These are phyloP conservation scores for Ramicandelaber brevisporus DNA, from an alignment of 192 early-diverging fungal genomes.

Conservation along the genomic window DNA sequence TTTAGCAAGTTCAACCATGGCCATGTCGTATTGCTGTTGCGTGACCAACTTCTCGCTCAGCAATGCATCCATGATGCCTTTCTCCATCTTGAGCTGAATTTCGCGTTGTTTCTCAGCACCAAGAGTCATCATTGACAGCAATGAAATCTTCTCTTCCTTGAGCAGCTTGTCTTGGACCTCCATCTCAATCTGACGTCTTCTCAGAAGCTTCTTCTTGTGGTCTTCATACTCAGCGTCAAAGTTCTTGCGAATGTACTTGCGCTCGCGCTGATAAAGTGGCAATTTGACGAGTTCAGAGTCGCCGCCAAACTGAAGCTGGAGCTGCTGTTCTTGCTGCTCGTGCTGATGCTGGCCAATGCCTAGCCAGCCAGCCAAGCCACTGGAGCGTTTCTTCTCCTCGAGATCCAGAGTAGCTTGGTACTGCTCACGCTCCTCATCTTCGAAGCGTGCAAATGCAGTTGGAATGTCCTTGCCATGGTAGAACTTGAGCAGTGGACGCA, in stretches of 20 bases:
- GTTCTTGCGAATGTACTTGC: constrained; percentile 26
- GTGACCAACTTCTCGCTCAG: no score
- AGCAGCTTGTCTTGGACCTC: no score
- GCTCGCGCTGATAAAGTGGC: constrained; percentile 28
- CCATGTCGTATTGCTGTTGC: no score
- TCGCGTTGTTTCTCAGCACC: no score
- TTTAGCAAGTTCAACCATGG: no score
- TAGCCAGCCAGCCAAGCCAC: constrained; percentile 27
- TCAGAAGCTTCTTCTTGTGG: no score
- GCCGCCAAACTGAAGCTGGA: constrained; percentile 33
- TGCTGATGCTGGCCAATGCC: constrained; percentile 10
- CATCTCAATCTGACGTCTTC: no score
- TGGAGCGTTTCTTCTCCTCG: constrained; percentile 22
- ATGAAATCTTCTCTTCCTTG: no score
- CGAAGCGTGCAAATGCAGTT: constrained; percentile 35
- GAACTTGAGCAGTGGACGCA: constrained; percentile 37
- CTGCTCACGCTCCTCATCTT: constrained; percentile 32
- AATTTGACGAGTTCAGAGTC: no score
- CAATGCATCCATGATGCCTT: no score
- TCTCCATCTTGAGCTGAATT: no score
- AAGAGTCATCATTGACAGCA: no score
- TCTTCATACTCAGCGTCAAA: constrained; percentile 41
- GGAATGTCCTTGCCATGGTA: constrained; percentile 45
- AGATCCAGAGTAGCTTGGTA: constrained; percentile 39
- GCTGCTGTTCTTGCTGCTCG: constrained; percentile 25